These are phyloP conservation scores for Zea luxurians DNA, from an alignment of 176 grass and related monocot species.

Conservation along the genomic window DNA sequence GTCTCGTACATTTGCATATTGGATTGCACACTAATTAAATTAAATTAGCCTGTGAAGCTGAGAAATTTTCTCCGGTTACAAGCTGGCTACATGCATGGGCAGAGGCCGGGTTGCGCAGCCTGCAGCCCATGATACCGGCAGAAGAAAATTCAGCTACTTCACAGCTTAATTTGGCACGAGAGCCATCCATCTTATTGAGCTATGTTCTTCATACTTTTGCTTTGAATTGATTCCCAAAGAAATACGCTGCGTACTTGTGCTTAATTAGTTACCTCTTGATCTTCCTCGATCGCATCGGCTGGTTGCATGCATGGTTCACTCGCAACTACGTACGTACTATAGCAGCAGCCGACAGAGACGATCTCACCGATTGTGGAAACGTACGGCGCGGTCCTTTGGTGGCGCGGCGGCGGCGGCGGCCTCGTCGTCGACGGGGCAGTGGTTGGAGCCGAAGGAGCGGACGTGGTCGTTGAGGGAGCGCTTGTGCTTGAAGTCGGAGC, in stretches of 20 bases:
- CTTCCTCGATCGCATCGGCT: background rate
- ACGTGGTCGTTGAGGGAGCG: conserved; percentile 93
- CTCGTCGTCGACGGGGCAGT: conserved; percentile 39
- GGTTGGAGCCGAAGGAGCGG: conserved; percentile 69
- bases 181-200: conserved; percentile 22
- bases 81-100: conserved; percentile 7
- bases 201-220: background rate
- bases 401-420: background rate
- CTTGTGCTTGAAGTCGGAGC: conserved; percentile 97
- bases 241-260: background rate
- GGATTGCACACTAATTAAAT: conserved; percentile 33
- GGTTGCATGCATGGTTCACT: background rate
- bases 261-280: background rate
- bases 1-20: conserved; percentile 22
- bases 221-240: background rate
- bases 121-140: conserved; percentile 5
- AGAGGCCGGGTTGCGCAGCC: background rate
- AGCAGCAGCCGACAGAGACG: background rate
- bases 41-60: conserved; percentile 68
- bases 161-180: conserved; percentile 41
- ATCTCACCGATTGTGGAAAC: conserved; percentile 53
- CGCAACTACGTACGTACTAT: background rate
- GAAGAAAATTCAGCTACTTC: conserved; percentile 99
- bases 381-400: conserved; percentile 40
- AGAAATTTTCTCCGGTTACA: conserved; percentile 76